Base-by-base conservation (phyloP, 345 rosid species). In the Ricinus communis region DNA sequence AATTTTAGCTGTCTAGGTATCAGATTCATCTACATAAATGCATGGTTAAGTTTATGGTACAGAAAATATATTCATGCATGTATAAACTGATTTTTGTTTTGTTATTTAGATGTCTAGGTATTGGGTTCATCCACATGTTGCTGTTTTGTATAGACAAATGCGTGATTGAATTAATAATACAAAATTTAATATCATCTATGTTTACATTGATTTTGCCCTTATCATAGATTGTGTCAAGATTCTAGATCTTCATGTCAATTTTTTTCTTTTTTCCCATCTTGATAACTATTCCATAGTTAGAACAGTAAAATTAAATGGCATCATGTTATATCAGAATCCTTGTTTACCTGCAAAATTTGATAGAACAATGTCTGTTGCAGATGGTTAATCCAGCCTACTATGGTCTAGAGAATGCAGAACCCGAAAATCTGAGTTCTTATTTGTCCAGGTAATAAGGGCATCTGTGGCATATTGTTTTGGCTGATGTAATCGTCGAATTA, bases 321-420 rank as follows among this genome's bases (percentile, higher is more conserved):
- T 21, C 14, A 62, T n/a, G 15, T 62, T 40, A 16, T 19, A 21
- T 24, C 2, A 9, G n/a, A 43, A 0, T 45, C 5, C 16, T 46
- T n/a, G 0, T 25, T 52, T 36, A 53, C 53, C 30, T 54, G 49
- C 8, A 21, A 71, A 51, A 25, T 62, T 41, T 63, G 30, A 22
- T 40, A 2, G 25, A 40, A 38, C 6, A 30, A 14, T 47, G 24
- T 66, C 2, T 45, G 25, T 65, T 73, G 73, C 87, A 94, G 98
- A 87, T 85, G 87, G 88, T 89, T 65, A 94, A 94, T 90, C 98
- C 98, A 65, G 93, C 98, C 19, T 94, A 91, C 86, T 90, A 94
- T 72, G 97, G 96, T 62, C 82, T 94, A 82, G 97, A 91, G 73
- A 83, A 83, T 66, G 81, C 85, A 41, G 88, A 85, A 54, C 88